Base-by-base conservation (phyloP, 2,329 filamentous ascomycete genomes). In the Elsinoe australis region DNA sequence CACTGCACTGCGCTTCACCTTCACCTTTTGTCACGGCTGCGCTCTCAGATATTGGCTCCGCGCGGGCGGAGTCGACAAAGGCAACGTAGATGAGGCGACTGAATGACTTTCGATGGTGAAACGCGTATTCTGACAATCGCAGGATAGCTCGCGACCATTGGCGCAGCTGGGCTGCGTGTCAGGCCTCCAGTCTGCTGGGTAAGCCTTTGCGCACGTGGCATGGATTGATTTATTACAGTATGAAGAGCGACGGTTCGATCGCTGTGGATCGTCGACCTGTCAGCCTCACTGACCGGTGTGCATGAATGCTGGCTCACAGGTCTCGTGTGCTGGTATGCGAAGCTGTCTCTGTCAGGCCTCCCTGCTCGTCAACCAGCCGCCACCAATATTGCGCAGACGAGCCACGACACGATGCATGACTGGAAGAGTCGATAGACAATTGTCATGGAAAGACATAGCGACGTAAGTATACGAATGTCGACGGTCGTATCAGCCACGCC, bases 401-500 rank as follows among this genome's bases (percentile, higher is more conserved):
- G n/a, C n/a, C n/a, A n/a, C n/a, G n/a, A n/a, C n/a, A n/a, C n/a
- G n/a, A n/a, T n/a, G n/a, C n/a, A n/a, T n/a, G n/a, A n/a, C n/a
- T n/a, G n/a, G n/a, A n/a, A n/a, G n/a, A n/a, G n/a, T n/a, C n/a
- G n/a, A n/a, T n/a, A n/a, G n/a, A n/a, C n/a, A n/a, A n/a, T n/a
- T n/a, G n/a, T n/a, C n/a, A n/a, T 6, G 26, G 26, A 6, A 29
- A 12, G 26, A 12, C 26, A 29, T 6, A 12, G 26, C 26, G 26
- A 29, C 7, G 26, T 29, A 12, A 6, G 12, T 12, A 29, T 29
- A 29, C 26, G 26, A 29, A n/a, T n/a, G n/a, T n/a, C n/a, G n/a
- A n/a, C 5, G 9, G 24, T 24, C 35, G 35, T 39, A 31, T 44
- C 39, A 44, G 39, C 39, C 39, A 44, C 39, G 39, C 12, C 39